Conservation (phyloP, 768 basidiomycete species). For the Gymnopilus dilepis region DNA sequence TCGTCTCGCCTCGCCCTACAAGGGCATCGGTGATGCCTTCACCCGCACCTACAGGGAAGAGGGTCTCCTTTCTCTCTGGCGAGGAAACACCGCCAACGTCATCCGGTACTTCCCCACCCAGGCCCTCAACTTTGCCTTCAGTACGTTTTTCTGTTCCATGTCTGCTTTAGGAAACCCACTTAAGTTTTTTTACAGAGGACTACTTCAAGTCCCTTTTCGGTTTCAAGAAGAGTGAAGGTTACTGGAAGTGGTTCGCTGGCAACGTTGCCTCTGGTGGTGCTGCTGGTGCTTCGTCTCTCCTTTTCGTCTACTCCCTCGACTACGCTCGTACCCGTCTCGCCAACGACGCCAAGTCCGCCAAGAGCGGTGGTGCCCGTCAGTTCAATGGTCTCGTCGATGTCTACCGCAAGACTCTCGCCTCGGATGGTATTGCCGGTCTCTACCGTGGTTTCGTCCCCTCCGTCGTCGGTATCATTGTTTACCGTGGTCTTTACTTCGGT, state of each 20-base stretch:
- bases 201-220: constrained; percentile 99
- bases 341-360: constrained; percentile 96
- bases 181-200: constrained; percentile 66
- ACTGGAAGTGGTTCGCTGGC: constrained; percentile 98
- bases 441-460: constrained; percentile 99
- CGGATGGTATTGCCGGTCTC: constrained; percentile 97
- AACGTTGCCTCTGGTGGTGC: constrained; percentile 99
- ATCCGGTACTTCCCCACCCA: constrained; percentile 99
- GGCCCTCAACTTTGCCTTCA: constrained; percentile 99
- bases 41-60: constrained; percentile 91
- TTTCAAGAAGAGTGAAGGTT: constrained; percentile 97
- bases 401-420: constrained; percentile 95
- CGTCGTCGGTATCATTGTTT: constrained; percentile 98
- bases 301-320: constrained; percentile 99
- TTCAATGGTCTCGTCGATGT: constrained; percentile 99
- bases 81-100: constrained; percentile 99
- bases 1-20: constrained; percentile 95
- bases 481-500: constrained; percentile 99
- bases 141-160: constrained; percentile 49
- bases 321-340: constrained; percentile 99
- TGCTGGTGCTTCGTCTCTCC: constrained; percentile 96
- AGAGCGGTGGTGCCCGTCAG: constrained; percentile 90
- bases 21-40: constrained; percentile 95
- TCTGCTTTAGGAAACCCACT: background rate
- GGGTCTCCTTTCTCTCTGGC: constrained; percentile 94